Evolutionary conservation across 768 basidiomycete species (phyloP).

Genomic region (Boletus patriciae): DNA sequence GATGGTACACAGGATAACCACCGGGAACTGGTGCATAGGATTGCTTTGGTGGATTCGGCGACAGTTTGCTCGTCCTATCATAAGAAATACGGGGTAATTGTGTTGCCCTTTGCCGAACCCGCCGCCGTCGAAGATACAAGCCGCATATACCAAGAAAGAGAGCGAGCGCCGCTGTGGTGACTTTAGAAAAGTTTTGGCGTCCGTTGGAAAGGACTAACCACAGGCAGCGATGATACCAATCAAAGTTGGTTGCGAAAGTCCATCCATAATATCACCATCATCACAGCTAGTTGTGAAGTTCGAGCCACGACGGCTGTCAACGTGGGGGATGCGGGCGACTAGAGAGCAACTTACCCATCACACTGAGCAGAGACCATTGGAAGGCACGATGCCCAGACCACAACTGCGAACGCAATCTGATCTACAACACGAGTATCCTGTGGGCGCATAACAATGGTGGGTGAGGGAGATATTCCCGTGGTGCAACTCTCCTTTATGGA

Average conservation of each 20-base stretch:
- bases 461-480: background rate
- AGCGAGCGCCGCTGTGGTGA: background rate
- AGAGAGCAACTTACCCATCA: slow-evolving; percentile 3
- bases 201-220: slow-evolving; percentile 11
- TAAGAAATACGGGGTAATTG: background rate
- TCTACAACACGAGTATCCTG: background rate
- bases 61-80: background rate
- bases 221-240: background rate
- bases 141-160: background rate
- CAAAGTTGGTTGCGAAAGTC: background rate
- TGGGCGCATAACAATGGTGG: slow-evolving; percentile 4
- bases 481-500: background rate
- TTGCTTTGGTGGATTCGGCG: slow-evolving; percentile 2
- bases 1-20: background rate
- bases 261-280: background rate
- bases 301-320: background rate
- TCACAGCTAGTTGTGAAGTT: background rate
- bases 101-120: background rate
- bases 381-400: slow-evolving; percentile 1
- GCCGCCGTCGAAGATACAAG: background rate
- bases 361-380: slow-evolving; percentile 19
- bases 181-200: slow-evolving; percentile 2
- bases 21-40: background rate
- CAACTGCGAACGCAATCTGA: background rate
- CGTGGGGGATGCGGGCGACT: background rate